Base-by-base conservation (phyloP, 2,329 filamentous ascomycete genomes). In the Trichoderma citrinoviride region DNA sequence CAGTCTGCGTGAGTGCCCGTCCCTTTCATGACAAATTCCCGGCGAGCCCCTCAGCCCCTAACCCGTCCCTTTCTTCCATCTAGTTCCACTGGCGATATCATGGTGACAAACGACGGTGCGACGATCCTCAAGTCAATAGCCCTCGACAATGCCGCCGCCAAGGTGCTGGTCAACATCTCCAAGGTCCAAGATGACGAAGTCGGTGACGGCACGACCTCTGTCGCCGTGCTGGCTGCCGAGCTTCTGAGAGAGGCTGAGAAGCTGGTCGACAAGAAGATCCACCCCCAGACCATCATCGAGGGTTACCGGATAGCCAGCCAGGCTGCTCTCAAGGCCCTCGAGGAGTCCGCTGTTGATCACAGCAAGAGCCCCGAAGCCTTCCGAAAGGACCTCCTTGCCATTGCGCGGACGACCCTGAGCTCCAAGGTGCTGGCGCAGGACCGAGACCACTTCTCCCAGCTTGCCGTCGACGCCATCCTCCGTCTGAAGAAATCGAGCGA, bases 181-280 rank as follows among this genome's bases (percentile, higher is more conserved):
- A 99, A 99, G 81, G 95, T 99, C 6, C 95, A 99, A 78, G 95
- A 99, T 74, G 95, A 99, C 76, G 95, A 99, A 79, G 94, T 99
- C 25, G 95, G 95, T 75, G 95, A 99, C 77, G 95, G 95, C 66
- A 99, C 95, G 52, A 99, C 95, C 23, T 98, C 93, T n/a, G 95
- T 99, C 64, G 90, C 95, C 49, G 95, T 99, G 17, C 83, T 99
- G 68, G 93, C 95, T 44, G 95, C 95, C 66, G 95, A 99, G 82
- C 86, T 99, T 66, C 85, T 99, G 69, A 90, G 95, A 69, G 95
- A 99, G 80, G 95, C 95, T 54, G 95, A 99, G 83, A 94, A 96
- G 82, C 86, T 99, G 56, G 92, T 99, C 71, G 91, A 96, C 82
- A 93, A 94, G 83, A 98, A 98, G 82, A 97, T 99, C 73, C 95